Percentiles rank a stretch among this genome's conserved stretches.
These are phyloP conservation scores for Centrapalus pauciflorus DNA, from an alignment of 129 eudicot species.

Conservation along the genomic window DNA sequence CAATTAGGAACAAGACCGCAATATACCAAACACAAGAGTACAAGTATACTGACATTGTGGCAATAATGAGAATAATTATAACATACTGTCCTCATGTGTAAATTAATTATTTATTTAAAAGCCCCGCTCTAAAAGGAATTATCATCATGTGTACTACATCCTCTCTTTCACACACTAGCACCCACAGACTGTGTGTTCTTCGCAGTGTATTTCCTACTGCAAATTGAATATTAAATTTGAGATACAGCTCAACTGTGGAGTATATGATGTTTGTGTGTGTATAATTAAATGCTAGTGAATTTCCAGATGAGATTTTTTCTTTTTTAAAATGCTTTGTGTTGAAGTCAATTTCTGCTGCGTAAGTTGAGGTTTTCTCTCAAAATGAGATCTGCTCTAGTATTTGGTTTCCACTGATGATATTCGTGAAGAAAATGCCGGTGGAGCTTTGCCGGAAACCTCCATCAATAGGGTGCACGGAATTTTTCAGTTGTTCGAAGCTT, in stretches of 20 bases:
- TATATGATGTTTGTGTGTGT: slow-evolving; percentile 17
- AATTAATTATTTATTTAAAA: slow-evolving; percentile 16
- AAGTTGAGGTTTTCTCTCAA: slow-evolving; percentile 4
- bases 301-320: slow-evolving; percentile 3
- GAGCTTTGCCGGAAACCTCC: slow-evolving; percentile 5
- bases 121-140: slow-evolving; percentile 16
- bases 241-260: slow-evolving; percentile 37
- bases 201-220: slow-evolving; percentile 18
- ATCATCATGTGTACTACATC: slow-evolving; percentile 22
- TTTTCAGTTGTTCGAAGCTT: slow-evolving; percentile 11
- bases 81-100: slow-evolving; percentile 23
- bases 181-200: slow-evolving; percentile 23
- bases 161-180: slow-evolving; percentile 23
- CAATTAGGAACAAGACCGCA: slow-evolving; percentile 21
- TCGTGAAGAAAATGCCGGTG: neutral
- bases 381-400: slow-evolving; percentile 24
- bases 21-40: slow-evolving; percentile 20
- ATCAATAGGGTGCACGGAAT: neutral
- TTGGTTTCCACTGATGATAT: slow-evolving; percentile 4
- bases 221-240: slow-evolving; percentile 15
- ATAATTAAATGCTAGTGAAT: slow-evolving; percentile 19
- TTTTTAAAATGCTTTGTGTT: slow-evolving; percentile 8
- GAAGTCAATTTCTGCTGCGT: slow-evolving; percentile 28
- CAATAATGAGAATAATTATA: slow-evolving; percentile 16
- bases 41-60: slow-evolving; percentile 23